A percentile compares a stretch with the other conserved stretches of the same genome.
These are phyloP conservation scores for Eremothecium gossypii DNA, from an alignment of 1,139 yeast species.

Conservation along the genomic window DNA sequence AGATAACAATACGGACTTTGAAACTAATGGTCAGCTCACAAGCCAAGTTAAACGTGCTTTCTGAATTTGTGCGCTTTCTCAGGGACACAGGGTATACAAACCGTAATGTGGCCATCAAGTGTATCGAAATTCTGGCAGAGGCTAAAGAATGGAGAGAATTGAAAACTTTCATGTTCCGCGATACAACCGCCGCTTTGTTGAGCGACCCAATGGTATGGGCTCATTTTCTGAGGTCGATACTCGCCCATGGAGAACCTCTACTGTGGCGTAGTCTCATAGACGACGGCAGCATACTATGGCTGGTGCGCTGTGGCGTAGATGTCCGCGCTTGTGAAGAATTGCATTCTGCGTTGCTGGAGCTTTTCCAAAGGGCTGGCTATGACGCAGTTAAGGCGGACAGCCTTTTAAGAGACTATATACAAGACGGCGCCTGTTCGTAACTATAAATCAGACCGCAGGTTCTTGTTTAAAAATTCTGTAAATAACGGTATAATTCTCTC, in stretches of 20 bases:
- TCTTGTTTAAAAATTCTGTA: constrained; percentile 57
- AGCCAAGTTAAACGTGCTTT: constrained; percentile 13
- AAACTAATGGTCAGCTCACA: constrained; percentile 13
- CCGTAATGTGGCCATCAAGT: neutral
- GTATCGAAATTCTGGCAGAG: constrained; percentile 7
- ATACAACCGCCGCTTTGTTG: neutral
- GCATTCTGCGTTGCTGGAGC: constrained; percentile 5
- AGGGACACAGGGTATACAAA: constrained; percentile 1
- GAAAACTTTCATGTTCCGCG: neutral
- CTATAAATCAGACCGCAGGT: constrained; percentile 8
- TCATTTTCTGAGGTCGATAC: neutral
- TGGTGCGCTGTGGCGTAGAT: constrained; percentile 15
- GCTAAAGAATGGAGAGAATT: constrained; percentile 16
- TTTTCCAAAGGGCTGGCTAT: constrained; percentile 3
- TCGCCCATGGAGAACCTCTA: constrained; percentile 1
- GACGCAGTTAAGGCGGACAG: too few relatives aligned
- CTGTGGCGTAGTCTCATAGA: constrained; percentile 7
- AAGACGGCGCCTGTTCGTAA: too few relatives aligned
- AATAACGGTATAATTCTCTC: constrained; percentile 62
- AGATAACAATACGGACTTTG: constrained; percentile 15
- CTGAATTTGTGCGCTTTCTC: constrained; percentile 16
- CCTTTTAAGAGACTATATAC: too few relatives aligned
- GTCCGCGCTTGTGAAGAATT: constrained; percentile 15
- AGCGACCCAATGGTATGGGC: constrained; percentile 3
- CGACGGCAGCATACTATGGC: constrained; percentile 23